Percentiles rank a stretch among this genome's conserved stretches.
These are phyloP conservation scores for Aspergillus baeticus DNA, from an alignment of 495 filamentous ascomycete species.

Conservation along the genomic window DNA sequence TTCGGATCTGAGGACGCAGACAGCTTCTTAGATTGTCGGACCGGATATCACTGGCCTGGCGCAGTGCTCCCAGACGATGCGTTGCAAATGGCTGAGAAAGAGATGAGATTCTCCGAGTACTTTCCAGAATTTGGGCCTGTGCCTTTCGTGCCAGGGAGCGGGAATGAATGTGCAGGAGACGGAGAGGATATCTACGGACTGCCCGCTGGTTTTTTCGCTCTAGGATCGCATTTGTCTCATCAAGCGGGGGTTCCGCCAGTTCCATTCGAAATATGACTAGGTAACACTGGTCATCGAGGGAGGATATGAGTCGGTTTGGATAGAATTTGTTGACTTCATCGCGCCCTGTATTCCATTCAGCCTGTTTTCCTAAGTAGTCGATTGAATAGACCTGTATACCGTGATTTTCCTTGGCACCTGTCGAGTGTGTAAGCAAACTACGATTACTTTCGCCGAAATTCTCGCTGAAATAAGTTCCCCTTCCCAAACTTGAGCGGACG, in stretches of 20 bases:
- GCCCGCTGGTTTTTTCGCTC: slow-evolving; percentile 4
- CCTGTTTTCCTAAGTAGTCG: not conserved
- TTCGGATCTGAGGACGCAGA: not conserved
- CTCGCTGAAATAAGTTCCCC: not conserved
- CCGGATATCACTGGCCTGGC: not conserved
- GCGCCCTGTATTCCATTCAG: not conserved
- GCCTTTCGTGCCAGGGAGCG: not conserved
- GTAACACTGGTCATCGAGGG: not conserved
- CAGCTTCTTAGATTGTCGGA: not conserved
- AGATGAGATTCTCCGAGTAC: not conserved
- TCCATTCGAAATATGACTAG: slow-evolving; percentile 1
- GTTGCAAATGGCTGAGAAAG: not conserved
- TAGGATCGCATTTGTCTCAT: not conserved
- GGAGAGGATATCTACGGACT: not conserved
- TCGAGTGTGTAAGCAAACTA: not conserved
- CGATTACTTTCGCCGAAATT: not conserved
- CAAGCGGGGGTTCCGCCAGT: not conserved
- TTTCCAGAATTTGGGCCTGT: not conserved
- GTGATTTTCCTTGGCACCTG: not conserved
- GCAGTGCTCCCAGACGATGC: not conserved
- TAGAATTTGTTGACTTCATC: not conserved
- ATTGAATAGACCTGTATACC: not conserved
- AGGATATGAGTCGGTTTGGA: not conserved
- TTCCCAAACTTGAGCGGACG: not conserved
- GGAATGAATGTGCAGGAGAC: not conserved